Evolutionary conservation across 371 early-diverging fungal species (phyloP), one percentile per base, ranked within the genome.

Genomic region (Dichotomocladium elegans): DNA sequence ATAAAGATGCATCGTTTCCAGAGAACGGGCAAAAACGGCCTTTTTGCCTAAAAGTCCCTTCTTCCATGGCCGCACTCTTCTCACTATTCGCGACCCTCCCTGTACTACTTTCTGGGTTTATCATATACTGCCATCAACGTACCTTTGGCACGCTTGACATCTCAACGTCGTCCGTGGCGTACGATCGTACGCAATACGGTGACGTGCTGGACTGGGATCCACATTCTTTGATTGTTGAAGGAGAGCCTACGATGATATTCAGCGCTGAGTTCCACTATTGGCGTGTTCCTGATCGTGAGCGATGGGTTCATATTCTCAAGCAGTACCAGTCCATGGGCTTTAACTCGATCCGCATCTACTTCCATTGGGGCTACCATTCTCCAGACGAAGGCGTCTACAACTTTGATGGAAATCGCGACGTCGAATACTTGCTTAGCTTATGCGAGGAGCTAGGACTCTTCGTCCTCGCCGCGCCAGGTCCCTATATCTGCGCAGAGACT

Each of bases 281-380:
- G 90, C 68, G 91, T 11, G 60, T 89, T 9, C 89, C 89, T 3
- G 89, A 86, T 55, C 57, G 71, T 30, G 63, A 63, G 2, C 70
- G 86, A 4, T 88, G 88, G 87, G 47, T 58, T 5, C 10, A 57
- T 22, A 77, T 81, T 15, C 71, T 91, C 30, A 77, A 80, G 55
- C 85, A 85, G 63, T 87, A 85, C 72, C 82, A 83, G 31, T 70
- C 83, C 1, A 73, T 80, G 19, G 92, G 93, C 3, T 74, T 91
- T 33, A 92, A 89, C 60, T 74, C 87, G 15, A 85, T 94, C 57
- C 83, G 93, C n/a, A 89, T 94, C 52, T 89, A 91, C 61, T 92
- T 94, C 66, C 89, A 92, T 60, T 94, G 94, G 94, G 92, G 90
- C 6, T 91, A 80, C 65, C 94, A 92, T 60, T 87, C 89, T 11